Evolutionary conservation across 169 alveolate species (phyloP).

Genomic region (Plasmodium cynomolgi): DNA sequence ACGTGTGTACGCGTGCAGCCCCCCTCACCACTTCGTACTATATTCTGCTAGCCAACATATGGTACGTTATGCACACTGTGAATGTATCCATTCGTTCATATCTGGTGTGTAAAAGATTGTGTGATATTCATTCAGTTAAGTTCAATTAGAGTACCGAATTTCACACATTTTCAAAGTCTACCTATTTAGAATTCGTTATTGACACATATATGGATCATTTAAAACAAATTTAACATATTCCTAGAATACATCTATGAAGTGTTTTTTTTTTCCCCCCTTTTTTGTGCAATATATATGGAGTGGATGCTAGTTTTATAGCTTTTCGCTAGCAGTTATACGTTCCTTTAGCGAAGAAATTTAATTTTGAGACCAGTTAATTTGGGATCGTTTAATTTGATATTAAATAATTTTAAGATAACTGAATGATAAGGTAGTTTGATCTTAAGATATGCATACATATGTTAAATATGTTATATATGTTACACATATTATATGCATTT

Average conservation of each 20-base stretch:
- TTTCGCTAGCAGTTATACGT: not conserved
- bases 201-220: not conserved
- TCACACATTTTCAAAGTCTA: not conserved
- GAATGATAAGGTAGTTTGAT: not conserved
- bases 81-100: not conserved
- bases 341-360: not conserved
- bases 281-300: not conserved
- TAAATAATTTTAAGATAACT: not conserved
- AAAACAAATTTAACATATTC: not conserved
- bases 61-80: not conserved
- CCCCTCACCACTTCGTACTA: not conserved
- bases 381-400: not conserved
- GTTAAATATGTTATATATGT: not conserved
- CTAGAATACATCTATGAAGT: conserved; percentile 4
- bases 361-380: not conserved
- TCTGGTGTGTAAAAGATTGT: not conserved
- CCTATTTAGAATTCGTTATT: not conserved
- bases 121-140: not conserved
- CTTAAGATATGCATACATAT: not conserved
- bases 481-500: no score
- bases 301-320: not conserved
- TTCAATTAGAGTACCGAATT: not conserved
- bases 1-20: not conserved
- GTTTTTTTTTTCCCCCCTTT: not conserved
- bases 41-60: not conserved